These are phyloP conservation scores for Lactarius hengduanensis DNA, from an alignment of 768 basidiomycete genomes.

Conservation along the genomic window DNA sequence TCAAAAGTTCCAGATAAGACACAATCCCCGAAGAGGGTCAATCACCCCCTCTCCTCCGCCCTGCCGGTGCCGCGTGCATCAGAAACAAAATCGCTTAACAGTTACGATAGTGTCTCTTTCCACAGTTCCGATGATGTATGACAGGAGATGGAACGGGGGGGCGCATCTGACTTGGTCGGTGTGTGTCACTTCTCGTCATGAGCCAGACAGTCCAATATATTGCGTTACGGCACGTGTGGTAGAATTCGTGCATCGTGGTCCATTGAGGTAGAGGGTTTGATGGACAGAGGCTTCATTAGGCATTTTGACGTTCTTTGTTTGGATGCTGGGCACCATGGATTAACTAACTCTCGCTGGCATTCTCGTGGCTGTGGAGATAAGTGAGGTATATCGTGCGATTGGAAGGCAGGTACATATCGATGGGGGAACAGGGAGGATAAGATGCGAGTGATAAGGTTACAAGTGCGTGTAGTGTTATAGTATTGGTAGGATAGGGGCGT, in stretches of 20 bases:
- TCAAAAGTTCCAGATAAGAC: constrained; percentile 1
- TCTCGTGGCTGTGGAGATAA: background rate
- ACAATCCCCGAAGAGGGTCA: background rate
- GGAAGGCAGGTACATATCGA: constrained; percentile 19
- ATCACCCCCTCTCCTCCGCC: constrained; percentile 3
- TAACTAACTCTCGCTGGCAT: background rate
- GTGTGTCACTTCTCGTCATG: background rate
- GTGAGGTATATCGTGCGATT: constrained; percentile 10
- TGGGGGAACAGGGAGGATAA: constrained; percentile 21
- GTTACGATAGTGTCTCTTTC: background rate
- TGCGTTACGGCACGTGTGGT: constrained; percentile 1
- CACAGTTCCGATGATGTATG: background rate
- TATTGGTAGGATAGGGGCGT: constrained; percentile 1
- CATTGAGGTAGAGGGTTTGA: constrained; percentile 4
- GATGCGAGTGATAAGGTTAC: constrained; percentile 30
- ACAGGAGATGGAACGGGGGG: background rate
- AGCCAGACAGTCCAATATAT: background rate
- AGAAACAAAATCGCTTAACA: constrained; percentile 1
- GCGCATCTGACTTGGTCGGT: background rate
- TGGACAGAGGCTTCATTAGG: background rate
- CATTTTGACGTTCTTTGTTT: constrained; percentile 3
- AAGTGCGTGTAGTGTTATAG: constrained; percentile 24
- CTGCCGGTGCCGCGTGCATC: constrained; percentile 2
- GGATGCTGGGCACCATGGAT: background rate
- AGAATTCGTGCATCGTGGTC: background rate